These are phyloP conservation scores for Neurospora sp. DNA, from an alignment of 495 filamentous ascomycete species.

Conservation along the genomic window DNA sequence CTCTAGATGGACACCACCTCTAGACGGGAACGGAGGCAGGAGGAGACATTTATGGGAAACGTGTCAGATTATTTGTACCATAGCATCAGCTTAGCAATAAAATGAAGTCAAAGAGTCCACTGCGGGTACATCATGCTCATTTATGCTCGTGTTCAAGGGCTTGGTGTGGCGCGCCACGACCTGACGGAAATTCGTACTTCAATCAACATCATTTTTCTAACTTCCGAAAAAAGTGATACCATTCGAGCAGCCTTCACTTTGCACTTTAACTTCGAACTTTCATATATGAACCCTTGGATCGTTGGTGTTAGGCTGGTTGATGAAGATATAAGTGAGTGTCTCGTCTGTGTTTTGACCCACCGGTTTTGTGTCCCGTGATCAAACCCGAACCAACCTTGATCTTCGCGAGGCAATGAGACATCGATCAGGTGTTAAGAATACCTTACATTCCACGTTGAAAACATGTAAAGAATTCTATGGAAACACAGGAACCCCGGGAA, in stretches of 20 bases:
- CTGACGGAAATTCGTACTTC: background rate
- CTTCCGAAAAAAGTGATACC: background rate
- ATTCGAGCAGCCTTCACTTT: background rate
- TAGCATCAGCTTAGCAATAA: background rate
- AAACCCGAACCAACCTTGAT: background rate
- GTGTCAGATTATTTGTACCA: background rate
- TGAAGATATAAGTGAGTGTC: background rate
- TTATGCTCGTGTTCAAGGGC: background rate
- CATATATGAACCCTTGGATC: background rate
- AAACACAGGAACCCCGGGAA: background rate
- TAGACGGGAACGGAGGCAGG: background rate
- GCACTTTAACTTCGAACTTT: background rate
- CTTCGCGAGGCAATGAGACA: background rate
- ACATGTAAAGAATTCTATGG: background rate
- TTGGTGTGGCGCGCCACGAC: background rate
- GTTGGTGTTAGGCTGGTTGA: background rate
- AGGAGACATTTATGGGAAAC: background rate
- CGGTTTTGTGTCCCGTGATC: background rate
- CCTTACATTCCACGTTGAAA: too few species aligned
- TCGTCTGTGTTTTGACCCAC: background rate
- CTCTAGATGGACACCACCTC: background rate
- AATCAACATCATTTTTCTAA: background rate
- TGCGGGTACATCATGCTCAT: background rate
- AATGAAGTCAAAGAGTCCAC: background rate
- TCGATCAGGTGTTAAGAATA: background rate